These are phyloP conservation scores for Penicillium diatomitis DNA, from an alignment of 495 filamentous ascomycete species.

Conservation along the genomic window DNA sequence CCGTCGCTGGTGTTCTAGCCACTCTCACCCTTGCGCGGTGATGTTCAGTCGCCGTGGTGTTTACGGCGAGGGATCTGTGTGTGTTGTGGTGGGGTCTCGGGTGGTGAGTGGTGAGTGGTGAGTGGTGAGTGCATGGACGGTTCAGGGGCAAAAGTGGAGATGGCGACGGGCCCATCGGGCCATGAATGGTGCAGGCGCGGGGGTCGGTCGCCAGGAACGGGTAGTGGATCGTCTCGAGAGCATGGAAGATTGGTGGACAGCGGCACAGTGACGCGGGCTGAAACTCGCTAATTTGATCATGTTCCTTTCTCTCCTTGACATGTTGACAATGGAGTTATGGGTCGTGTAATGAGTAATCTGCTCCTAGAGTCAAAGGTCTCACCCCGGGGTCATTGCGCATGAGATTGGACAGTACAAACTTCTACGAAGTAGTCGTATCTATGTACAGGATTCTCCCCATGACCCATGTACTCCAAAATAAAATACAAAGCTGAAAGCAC, in stretches of 20 bases:
- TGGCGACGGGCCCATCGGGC: constrained; percentile 1
- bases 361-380: background rate
- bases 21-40: constrained; percentile 1
- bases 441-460: no score
- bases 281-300: constrained; percentile 4
- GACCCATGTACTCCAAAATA: no score
- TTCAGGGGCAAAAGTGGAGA: constrained; percentile 25
- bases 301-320: background rate
- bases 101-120: no score
- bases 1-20: background rate
- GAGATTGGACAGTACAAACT: no score
- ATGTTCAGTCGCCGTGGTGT: background rate
- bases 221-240: constrained; percentile 14
- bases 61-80: constrained; percentile 3
- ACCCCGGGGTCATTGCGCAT: background rate
- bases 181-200: constrained; percentile 3
- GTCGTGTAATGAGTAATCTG: background rate
- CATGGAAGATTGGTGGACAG: constrained; percentile 9
- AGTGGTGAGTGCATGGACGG: constrained; percentile 10
- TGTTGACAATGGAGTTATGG: no score
- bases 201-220: constrained; percentile 13
- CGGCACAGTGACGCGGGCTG: constrained; percentile 4
- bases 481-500: no score
- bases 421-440: no score
- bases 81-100: no score